Percentiles rank a stretch among this genome's conserved stretches.
These are phyloP conservation scores for Clonostachys rhizophaga DNA, from an alignment of 2,329 filamentous ascomycete genomes.

Conservation along the genomic window DNA sequence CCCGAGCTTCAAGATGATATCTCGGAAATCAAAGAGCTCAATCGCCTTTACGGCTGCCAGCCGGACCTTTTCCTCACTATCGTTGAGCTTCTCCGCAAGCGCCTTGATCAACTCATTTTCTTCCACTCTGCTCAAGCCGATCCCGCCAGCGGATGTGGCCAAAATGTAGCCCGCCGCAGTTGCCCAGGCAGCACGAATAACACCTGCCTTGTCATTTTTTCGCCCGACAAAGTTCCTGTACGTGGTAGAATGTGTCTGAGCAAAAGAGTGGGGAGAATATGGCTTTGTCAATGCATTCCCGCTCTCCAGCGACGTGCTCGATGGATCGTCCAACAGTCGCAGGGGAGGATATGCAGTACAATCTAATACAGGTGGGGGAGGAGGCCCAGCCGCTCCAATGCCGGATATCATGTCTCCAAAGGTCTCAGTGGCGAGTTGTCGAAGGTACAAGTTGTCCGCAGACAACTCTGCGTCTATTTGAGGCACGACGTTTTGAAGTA, in stretches of 20 bases:
- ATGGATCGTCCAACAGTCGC: constrained; percentile 52
- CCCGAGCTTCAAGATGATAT: constrained; percentile 79
- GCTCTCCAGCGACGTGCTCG: constrained; percentile 31
- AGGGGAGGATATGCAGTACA: constrained; percentile 81
- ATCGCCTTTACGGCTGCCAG: constrained; percentile 84
- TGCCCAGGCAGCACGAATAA: constrained; percentile 83
- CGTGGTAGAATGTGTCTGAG: constrained; percentile 70
- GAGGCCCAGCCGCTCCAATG: constrained; percentile 86
- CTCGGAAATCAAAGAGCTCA: constrained; percentile 72
- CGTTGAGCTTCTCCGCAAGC: constrained; percentile 76
- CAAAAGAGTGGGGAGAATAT: constrained; percentile 83
- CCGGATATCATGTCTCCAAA: constrained; percentile 93
- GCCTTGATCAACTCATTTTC: constrained; percentile 70
- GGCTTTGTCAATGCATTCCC: constrained; percentile 70
- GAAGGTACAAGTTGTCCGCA: constrained; percentile 82
- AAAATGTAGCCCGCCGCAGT: constrained; percentile 81
- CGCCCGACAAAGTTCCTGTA: constrained; percentile 84
- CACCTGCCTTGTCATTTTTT: constrained; percentile 77
- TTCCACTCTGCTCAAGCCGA: constrained; percentile 80
- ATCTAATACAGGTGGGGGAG: constrained; percentile 67
- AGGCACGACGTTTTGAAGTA: constrained; percentile 89
- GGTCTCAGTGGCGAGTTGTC: constrained; percentile 86
- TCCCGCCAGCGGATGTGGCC: constrained; percentile 85
- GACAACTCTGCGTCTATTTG: constrained; percentile 90
- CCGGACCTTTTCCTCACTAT: constrained; percentile 87